Conservation (phyloP, 805 yeast genomes). For the Yarrowia alimentaria region DNA sequence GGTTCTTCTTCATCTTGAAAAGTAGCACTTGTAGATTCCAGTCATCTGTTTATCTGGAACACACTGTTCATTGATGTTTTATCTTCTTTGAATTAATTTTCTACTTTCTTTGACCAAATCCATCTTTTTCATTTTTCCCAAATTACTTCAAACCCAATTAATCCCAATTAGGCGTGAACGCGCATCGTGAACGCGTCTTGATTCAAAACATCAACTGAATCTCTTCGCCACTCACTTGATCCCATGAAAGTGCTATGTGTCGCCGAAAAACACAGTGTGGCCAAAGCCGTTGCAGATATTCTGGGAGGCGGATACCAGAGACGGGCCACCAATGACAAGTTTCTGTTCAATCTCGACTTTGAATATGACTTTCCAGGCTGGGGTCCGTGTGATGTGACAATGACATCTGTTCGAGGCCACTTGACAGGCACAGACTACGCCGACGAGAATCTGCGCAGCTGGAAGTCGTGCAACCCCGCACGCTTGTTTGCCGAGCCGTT, state of each 20-base stretch:
- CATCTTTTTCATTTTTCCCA: no score
- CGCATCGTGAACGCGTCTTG: no score
- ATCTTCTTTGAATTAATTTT: no score
- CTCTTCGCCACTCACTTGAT: neutral
- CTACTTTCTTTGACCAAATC: no score
- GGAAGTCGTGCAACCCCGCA: slow-evolving; percentile 56
- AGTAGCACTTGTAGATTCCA: no score
- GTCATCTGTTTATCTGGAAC: no score
- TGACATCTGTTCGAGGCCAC: slow-evolving; percentile 94
- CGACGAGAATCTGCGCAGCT: slow-evolving; percentile 3
- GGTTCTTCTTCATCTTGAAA: no score
- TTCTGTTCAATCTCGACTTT: slow-evolving; percentile 77
- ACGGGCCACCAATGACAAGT: slow-evolving; percentile 54
- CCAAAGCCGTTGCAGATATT: slow-evolving; percentile 72
- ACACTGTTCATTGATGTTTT: no score
- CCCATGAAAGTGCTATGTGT: slow-evolving; percentile 81
- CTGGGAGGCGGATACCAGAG: slow-evolving; percentile 64
- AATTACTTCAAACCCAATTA: no score
- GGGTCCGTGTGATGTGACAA: slow-evolving; percentile 75
- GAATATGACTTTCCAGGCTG: slow-evolving; percentile 58
- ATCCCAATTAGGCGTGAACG: no score
- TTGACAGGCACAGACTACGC: slow-evolving; percentile 62
- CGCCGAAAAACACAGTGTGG: slow-evolving; percentile 95
- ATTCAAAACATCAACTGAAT: no score
- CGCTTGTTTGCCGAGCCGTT: slow-evolving; percentile 72